These are phyloP conservation scores for Phascolomyces articulosus DNA, from an alignment of 371 early-diverging fungal species.

Conservation along the genomic window DNA sequence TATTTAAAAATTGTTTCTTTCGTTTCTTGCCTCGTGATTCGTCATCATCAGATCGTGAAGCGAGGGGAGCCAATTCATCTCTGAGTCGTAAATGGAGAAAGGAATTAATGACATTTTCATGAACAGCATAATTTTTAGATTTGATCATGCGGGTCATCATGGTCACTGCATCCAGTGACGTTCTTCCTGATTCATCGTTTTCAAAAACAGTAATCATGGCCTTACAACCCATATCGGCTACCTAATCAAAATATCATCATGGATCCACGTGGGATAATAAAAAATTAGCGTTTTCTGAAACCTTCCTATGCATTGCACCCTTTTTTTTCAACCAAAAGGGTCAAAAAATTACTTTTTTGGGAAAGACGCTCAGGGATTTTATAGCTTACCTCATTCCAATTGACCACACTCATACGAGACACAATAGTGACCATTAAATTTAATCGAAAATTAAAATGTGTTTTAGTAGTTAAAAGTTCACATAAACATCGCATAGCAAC, in stretches of 20 bases:
- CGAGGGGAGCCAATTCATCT: constrained; percentile 68
- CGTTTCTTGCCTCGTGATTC: constrained; percentile 17
- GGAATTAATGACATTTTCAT: constrained; percentile 67
- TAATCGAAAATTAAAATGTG: constrained; percentile 92
- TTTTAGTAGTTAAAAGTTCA: constrained; percentile 72
- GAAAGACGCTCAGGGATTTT: not conserved
- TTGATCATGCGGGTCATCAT: constrained; percentile 86
- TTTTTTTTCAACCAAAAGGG: not conserved
- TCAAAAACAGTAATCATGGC: constrained; percentile 77
- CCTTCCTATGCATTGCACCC: not conserved
- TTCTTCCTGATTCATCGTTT: constrained; percentile 85
- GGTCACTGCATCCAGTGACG: constrained; percentile 83
- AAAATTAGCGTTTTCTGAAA: too few relatives aligned
- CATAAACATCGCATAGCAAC: constrained; percentile 77
- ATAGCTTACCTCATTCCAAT: constrained; percentile 50
- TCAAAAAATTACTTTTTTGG: too few relatives aligned
- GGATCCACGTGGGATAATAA: too few relatives aligned
- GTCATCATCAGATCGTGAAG: constrained; percentile 39
- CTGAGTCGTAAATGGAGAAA: constrained; percentile 81
- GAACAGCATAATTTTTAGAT: constrained; percentile 74
- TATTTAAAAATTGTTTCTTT: constrained; percentile 69
- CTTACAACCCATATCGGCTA: constrained; percentile 74
- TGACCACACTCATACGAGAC: constrained; percentile 63
- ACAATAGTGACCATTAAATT: constrained; percentile 86
- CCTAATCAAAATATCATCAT: constrained; percentile 29